Base-by-base conservation (phyloP, 352 stramenopile genomes). In the Pythium angustatum region DNA sequence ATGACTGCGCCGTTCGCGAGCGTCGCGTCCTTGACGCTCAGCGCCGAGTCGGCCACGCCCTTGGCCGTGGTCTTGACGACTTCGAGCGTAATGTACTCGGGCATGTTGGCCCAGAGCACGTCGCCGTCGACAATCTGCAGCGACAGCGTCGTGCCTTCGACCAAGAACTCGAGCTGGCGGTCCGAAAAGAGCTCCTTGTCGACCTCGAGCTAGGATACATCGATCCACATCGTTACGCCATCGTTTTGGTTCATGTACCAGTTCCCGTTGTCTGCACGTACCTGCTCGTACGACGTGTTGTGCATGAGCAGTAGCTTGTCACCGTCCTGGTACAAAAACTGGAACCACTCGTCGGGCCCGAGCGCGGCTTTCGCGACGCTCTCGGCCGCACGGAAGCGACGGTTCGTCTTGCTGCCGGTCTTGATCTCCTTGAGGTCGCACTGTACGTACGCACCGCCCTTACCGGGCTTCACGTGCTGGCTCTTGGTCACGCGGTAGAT, bases 341-440 rank as follows among this genome's bases (percentile, higher is more conserved):
- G 87, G 64, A 88, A 94, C 63, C 69, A 73, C 60, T 91, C 71
- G 50, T 93, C 85, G 1, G 77, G 85, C 0, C 79, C 83, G 9
- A 95, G 66, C 11, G 87, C 79, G 12, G 85, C 87, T 72, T 95
- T 93, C 55, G 80, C 77, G 27, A 95, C 83, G 9, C 59, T 89
- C 73, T 95, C 87, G 4, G 87, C 83, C 6, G 87, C 82, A 24
- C 87, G 85, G 67, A 95, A 94, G 48, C 87, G 87, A 28, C 79
- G 78, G 66, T 88, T 95, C 45, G 83, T 92, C 73, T 90, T 94
- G 73, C 71, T 78, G 58, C 87, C 87, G 0, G 85, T 93, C 77
- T 92, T 93, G 56, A 94, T 91, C 67, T 95, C 87, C 68, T 91
- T 93, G 21, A 95, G 67, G 50, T 95, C 87, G 3, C 75, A 83